These are phyloP conservation scores for Flagelloscypha sp. DNA, from an alignment of 768 basidiomycete species.

Conservation along the genomic window DNA sequence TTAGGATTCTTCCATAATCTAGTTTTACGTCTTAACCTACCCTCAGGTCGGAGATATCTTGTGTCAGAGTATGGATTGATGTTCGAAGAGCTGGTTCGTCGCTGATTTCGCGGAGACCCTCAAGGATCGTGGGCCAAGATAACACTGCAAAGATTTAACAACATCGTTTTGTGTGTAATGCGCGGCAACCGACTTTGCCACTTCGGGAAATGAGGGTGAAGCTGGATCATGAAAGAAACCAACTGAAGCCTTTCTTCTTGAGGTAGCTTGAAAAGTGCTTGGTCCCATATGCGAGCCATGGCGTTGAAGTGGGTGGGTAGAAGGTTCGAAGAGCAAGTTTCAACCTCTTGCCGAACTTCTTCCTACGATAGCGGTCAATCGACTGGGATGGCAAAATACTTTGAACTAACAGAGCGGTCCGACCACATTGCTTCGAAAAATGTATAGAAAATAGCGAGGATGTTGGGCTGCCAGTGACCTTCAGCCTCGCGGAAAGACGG, in stretches of 20 bases:
- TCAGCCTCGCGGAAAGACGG: slow-evolving; percentile 54
- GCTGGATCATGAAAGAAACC: slow-evolving; percentile 54
- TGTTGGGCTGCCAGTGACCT: slow-evolving; percentile 58
- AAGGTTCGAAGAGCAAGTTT: slow-evolving; percentile 50
- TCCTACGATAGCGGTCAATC: slow-evolving; percentile 37
- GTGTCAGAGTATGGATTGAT: slow-evolving; percentile 24
- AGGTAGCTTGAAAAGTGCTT: slow-evolving; percentile 47
- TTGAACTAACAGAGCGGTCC: slow-evolving; percentile 44
- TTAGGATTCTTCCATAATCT: slow-evolving; percentile 3
- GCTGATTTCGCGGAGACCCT: slow-evolving; percentile 42
- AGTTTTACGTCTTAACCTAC: slow-evolving; percentile 21
- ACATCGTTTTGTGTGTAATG: not conserved
- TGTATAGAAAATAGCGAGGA: slow-evolving; percentile 47
- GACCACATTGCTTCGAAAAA: slow-evolving; percentile 60
- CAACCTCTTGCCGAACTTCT: slow-evolving; percentile 53
- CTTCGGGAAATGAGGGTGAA: slow-evolving; percentile 56
- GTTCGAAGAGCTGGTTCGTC: slow-evolving; percentile 10
- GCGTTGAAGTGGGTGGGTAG: slow-evolving; percentile 58
- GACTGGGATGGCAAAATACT: not conserved
- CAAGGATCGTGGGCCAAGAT: slow-evolving; percentile 55
- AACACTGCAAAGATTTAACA: slow-evolving; percentile 51
- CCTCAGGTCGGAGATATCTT: slow-evolving; percentile 39
- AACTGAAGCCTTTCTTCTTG: slow-evolving; percentile 50
- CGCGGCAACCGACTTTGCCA: slow-evolving; percentile 54
- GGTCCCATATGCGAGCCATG: slow-evolving; percentile 62